A percentile compares a stretch with the other conserved stretches of the same genome.
These are phyloP conservation scores for Phytophthora colocasiae DNA, from an alignment of 352 stramenopile species.

Conservation along the genomic window DNA sequence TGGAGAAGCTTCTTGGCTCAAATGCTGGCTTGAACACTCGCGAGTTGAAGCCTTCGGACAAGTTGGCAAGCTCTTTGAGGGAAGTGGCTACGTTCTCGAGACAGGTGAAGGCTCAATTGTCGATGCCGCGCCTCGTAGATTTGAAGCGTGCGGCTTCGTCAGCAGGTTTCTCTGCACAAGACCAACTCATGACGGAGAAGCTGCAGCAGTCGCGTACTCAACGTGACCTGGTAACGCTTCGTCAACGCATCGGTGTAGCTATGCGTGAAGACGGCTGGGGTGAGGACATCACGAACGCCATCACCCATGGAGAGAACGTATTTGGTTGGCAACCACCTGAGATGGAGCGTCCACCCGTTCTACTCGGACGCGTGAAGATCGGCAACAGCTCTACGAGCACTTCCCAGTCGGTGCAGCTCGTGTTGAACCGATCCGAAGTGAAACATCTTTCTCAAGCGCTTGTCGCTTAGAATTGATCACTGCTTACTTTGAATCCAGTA, in stretches of 20 bases:
- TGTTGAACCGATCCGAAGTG: constrained; percentile 58
- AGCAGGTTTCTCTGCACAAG: constrained; percentile 33
- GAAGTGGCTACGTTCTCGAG: constrained; percentile 59
- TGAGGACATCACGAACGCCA: constrained; percentile 63
- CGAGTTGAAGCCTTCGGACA: constrained; percentile 35
- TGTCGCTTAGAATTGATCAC: constrained; percentile 6
- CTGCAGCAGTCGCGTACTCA: constrained; percentile 54
- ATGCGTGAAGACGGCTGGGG: constrained; percentile 65
- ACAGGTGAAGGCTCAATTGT: constrained; percentile 63
- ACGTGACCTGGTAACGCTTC: constrained; percentile 51
- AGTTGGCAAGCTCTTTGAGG: constrained; percentile 45
- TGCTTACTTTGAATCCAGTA: too few relatives aligned
- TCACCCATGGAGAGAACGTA: constrained; percentile 64
- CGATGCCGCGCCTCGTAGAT: constrained; percentile 76
- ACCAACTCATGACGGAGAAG: constrained; percentile 60
- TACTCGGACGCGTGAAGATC: constrained; percentile 69
- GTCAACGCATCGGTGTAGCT: constrained; percentile 46
- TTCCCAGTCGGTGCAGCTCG: constrained; percentile 38
- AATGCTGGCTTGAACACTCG: constrained; percentile 14
- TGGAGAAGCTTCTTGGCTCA: constrained; percentile 58
- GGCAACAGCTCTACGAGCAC: constrained; percentile 5
- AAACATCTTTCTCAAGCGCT: constrained; percentile 52
- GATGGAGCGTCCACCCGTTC: constrained; percentile 70
- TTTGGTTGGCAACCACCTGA: constrained; percentile 82
- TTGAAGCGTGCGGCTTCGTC: constrained; percentile 37